Percentiles rank a stretch among this genome's conserved stretches.
Evolutionary conservation across 352 stramenopile genomes (phyloP).

Genomic region (Globisporangium okanoganense): DNA sequence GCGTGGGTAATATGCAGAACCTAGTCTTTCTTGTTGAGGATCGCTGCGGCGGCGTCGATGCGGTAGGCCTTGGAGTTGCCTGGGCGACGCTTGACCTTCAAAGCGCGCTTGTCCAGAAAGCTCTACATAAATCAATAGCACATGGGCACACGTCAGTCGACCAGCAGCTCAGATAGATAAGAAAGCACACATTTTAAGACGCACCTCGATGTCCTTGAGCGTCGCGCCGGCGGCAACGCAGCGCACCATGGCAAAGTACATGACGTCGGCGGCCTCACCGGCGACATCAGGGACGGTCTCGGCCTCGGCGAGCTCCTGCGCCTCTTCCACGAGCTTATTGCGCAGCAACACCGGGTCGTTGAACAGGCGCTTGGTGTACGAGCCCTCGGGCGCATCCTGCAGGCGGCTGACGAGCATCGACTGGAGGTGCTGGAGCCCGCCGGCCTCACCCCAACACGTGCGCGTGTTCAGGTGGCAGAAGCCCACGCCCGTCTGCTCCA

Average conservation of each 20-base stretch:
- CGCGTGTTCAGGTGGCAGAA: slow-evolving; percentile 90
- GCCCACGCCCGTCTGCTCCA: slow-evolving; percentile 79
- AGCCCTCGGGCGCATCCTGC: slow-evolving; percentile 87
- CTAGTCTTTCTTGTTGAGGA: slow-evolving; percentile 49
- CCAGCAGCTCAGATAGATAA: neutral
- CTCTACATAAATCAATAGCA: slow-evolving; percentile 29
- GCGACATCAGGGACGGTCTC: slow-evolving; percentile 86
- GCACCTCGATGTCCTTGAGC: slow-evolving; percentile 89
- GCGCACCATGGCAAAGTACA: slow-evolving; percentile 96
- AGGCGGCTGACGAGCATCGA: slow-evolving; percentile 83
- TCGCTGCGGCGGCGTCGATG: slow-evolving; percentile 75
- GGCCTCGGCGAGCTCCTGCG: slow-evolving; percentile 91
- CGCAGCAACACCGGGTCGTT: slow-evolving; percentile 89
- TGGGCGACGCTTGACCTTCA: slow-evolving; percentile 90
- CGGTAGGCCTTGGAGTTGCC: slow-evolving; percentile 87
- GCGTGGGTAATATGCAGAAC: neutral
- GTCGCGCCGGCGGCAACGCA: slow-evolving; percentile 89
- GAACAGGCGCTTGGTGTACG: slow-evolving; percentile 96
- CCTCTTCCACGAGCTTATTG: slow-evolving; percentile 97
- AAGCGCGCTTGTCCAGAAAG: slow-evolving; percentile 89
- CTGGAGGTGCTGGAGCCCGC: slow-evolving; percentile 89
- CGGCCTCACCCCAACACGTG: slow-evolving; percentile 91
- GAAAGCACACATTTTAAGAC: neutral
- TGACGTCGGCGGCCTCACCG: slow-evolving; percentile 93
- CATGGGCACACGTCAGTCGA: neutral